Conservation (phyloP, 495 filamentous ascomycete species). For the Penicillium angulare region DNA sequence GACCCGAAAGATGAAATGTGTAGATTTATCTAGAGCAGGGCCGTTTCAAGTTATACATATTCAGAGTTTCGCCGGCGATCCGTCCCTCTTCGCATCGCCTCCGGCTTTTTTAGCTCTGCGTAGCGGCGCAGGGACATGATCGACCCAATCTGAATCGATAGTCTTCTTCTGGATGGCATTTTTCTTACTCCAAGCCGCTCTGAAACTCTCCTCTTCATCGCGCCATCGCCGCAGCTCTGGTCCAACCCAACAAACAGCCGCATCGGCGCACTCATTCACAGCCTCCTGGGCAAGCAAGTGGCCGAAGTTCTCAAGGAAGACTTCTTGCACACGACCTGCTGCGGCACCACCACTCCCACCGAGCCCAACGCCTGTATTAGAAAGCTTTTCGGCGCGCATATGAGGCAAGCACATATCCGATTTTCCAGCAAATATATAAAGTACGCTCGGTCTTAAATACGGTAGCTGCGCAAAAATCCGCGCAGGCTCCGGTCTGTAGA, state of each 20-base stretch:
- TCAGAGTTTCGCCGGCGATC: not conserved
- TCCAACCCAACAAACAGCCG: conserved; percentile 61
- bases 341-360: conserved; percentile 50
- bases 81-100: conserved; percentile 25
- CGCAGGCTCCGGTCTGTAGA: conserved; percentile 74
- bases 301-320: conserved; percentile 64
- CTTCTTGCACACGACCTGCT: conserved; percentile 67
- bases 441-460: conserved; percentile 68
- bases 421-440: conserved; percentile 75
- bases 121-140: conserved; percentile 44
- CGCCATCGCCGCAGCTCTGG: conserved; percentile 63
- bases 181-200: conserved; percentile 50
- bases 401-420: conserved; percentile 60
- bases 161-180: conserved; percentile 55
- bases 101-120: conserved; percentile 34
- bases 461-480: conserved; percentile 63
- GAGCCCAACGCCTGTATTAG: conserved; percentile 44
- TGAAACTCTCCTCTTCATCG: conserved; percentile 59
- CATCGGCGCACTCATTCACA: conserved; percentile 61
- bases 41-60: no score
- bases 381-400: conserved; percentile 45
- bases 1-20: no score
- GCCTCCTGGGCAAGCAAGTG: conserved; percentile 86
- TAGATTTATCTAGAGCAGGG: no score
- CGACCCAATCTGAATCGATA: conserved; percentile 56